phyloP scores from a whole-genome alignment of 2,329 filamentous ascomycete species.

The Botrytis medusae region DNA sequence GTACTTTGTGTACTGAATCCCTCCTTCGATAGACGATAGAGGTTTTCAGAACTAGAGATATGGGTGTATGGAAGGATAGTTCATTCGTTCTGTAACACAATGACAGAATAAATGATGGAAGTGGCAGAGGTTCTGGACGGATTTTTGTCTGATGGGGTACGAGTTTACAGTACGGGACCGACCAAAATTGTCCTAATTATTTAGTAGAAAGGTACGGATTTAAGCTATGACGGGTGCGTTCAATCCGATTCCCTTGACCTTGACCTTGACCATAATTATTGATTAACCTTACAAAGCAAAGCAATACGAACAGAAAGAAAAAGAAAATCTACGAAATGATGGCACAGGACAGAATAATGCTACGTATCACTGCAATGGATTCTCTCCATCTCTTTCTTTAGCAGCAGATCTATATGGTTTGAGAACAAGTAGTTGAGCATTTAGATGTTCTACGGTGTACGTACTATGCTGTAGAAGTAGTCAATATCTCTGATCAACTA shows the following conservation, averaged over 20 bases:
- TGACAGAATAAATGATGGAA: constrained; percentile 16
- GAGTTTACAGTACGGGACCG: neutral
- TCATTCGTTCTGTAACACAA: constrained; percentile 21
- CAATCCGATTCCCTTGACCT: neutral
- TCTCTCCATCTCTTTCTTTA: neutral
- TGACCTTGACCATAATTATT: neutral
- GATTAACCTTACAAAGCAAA: constrained; percentile 17
- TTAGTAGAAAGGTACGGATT: constrained; percentile 5
- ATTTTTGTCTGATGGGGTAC: neutral
- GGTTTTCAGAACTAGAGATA: constrained; percentile 25
- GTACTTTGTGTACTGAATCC: constrained; percentile 23
- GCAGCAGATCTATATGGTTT: neutral
- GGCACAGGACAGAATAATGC: neutral
- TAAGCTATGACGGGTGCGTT: constrained; percentile 2
- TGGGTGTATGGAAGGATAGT: constrained; percentile 10
- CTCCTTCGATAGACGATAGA: constrained; percentile 25
- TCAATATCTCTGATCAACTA: neutral
- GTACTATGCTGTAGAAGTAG: neutral
- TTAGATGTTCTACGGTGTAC: neutral
- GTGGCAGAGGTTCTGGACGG: constrained; percentile 2
- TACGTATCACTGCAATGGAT: neutral
- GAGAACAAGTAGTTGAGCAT: neutral
- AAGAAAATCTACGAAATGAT: neutral
- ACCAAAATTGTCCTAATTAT: neutral
- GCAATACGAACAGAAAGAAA: neutral